Evolutionary conservation across 176 grass and related monocot species (phyloP), one percentile per base, ranked within the genome.

Genomic region (Triticum dicoccoides): DNA sequence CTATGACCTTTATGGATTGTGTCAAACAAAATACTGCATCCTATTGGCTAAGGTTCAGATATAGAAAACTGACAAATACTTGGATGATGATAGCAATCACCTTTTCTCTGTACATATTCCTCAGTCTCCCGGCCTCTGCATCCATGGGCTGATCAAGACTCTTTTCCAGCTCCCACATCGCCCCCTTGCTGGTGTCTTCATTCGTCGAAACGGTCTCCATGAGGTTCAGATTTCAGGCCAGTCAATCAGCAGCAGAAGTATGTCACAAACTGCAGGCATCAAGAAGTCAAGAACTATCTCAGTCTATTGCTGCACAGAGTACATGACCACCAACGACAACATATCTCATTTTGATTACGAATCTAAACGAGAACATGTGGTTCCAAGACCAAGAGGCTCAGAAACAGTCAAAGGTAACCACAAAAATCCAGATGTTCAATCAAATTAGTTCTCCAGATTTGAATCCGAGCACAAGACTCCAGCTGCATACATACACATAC

Each of bases 61-160:
- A 61, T 42, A 11, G 8, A 65, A 66, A 79, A 59, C 56, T 25
- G 56, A 66, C 9, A 66, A 29, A 12, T 13, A 14, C 8, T 68
- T 49, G 76, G 7, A 21, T 82, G 45, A 76, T 21, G 56, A 0
- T 3, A 56, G 11, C 24, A 77, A 73, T 37, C 58, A 98, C 95
- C 95, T 98, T 98, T 93, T 98, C 88, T 73, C 83, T 89, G 86
- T 95, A 93, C 91, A 98, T 90, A 47, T 85, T 90, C 69, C 78
- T 87, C 21, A 98, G 63, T 77, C 89, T 91, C 27, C 91, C 93
- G 5, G 93, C 91, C 41, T 95, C 93, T 64, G 68, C 91, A 27
- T 98, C 95, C 89, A 98, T 98, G 49, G 95, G 95, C 67, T 95
- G 93, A 90, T 98, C 95, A 17, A 98, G 91, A 64, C 80, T 92